Evolutionary conservation across 257 asterid species (phyloP).

Genomic region (Primulina tabacum): DNA sequence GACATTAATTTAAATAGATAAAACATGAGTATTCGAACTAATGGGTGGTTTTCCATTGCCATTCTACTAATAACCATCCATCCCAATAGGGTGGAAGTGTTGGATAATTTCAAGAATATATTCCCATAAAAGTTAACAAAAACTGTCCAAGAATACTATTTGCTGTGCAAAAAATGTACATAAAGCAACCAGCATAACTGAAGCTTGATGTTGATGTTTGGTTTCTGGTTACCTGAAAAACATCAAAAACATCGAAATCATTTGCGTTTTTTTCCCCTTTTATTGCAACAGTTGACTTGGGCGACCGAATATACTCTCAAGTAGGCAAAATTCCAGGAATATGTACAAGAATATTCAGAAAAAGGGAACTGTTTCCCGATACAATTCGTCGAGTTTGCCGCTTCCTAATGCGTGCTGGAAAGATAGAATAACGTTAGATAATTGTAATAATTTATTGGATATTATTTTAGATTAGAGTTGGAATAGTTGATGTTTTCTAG

Average conservation of each 20-base stretch:
- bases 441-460: too few relatives aligned
- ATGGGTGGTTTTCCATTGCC: not conserved
- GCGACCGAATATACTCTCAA: conserved; percentile 27
- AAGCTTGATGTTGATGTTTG: not conserved
- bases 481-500: not conserved
- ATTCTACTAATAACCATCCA: not conserved
- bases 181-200: conserved; percentile 1
- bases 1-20: not conserved
- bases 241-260: not conserved
- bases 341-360: conserved; percentile 33
- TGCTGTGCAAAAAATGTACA: not conserved
- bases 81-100: not conserved
- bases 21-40: too few relatives aligned
- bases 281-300: conserved; percentile 14
- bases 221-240: not conserved
- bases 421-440: too few relatives aligned
- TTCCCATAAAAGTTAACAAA: not conserved
- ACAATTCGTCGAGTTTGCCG: not conserved
- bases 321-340: conserved; percentile 30
- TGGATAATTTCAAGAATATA: not conserved
- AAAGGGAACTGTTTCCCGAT: conserved; percentile 22
- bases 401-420: not conserved
- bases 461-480: not conserved
- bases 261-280: not conserved
- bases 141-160: too few relatives aligned